Conservation (phyloP, 2,329 filamentous ascomycete species). For the Pleurostoma richardsiae region DNA sequence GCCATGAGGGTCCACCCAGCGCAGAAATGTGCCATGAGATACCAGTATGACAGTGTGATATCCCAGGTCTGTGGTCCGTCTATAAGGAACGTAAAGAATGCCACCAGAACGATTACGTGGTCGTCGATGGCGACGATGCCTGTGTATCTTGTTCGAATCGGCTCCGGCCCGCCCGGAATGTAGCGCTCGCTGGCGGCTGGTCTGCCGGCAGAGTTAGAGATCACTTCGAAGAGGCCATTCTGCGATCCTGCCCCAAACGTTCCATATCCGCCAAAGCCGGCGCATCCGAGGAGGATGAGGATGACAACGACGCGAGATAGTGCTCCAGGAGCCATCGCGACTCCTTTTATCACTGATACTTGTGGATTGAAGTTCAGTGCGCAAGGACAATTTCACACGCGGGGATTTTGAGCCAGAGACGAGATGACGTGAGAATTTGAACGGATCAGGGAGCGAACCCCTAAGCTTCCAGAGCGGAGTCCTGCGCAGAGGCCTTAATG, state of each 20-base stretch:
- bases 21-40: conserved; percentile 9
- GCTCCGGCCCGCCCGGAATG: conserved; percentile 4
- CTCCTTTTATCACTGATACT: too few species aligned
- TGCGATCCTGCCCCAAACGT: neutral
- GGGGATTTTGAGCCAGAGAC: too few species aligned
- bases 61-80: conserved; percentile 9
- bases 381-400: too few species aligned
- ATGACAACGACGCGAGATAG: neutral
- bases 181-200: conserved; percentile 2
- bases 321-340: too few species aligned
- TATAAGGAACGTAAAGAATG: conserved; percentile 8
- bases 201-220: conserved; percentile 1
- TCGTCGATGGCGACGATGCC: conserved; percentile 7
- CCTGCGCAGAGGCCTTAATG: too few species aligned
- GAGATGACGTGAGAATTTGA: too few species aligned
- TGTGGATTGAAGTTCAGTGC: too few species aligned
- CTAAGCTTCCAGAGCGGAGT: too few species aligned
- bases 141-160: conserved; percentile 7
- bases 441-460: too few species aligned
- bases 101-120: conserved; percentile 1
- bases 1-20: conserved; percentile 10
- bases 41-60: conserved; percentile 6
- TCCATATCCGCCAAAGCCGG: conserved; percentile 7
- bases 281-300: conserved; percentile 3
- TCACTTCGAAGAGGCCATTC: conserved; percentile 4